Conservation (phyloP, 1,284 basidiomycete genomes). For the Tilletiaria anomala region DNA sequence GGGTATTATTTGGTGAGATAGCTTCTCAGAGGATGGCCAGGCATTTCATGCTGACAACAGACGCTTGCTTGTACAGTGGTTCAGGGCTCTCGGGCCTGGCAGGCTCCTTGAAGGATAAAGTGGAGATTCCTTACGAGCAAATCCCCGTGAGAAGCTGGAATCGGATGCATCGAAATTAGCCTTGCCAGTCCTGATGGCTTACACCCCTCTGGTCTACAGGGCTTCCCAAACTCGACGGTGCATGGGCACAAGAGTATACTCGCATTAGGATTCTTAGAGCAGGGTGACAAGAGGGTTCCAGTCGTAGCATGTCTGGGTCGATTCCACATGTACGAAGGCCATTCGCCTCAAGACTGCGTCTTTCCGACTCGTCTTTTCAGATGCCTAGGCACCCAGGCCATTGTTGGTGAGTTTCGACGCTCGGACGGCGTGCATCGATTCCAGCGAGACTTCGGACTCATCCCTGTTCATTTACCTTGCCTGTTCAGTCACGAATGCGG, state of each 20-base stretch:
- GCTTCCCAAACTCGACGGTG: conserved; percentile 43
- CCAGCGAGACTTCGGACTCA: background rate
- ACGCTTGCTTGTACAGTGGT: conserved; percentile 5
- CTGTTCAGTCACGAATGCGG: conserved; percentile 58
- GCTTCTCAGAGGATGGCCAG: background rate
- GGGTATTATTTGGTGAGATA: too few relatives aligned
- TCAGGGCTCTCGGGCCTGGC: conserved; percentile 19
- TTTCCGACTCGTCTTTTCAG: conserved; percentile 66
- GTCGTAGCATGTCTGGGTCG: conserved; percentile 72
- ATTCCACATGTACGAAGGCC: conserved; percentile 70
- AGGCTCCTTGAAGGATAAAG: conserved; percentile 7
- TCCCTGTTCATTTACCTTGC: background rate
- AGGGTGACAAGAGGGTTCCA: conserved; percentile 46
- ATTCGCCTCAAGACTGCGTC: conserved; percentile 46
- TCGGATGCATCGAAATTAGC: background rate
- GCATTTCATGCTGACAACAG: background rate
- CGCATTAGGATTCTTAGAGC: conserved; percentile 55
- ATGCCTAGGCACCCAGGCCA: conserved; percentile 53
- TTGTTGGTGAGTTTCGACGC: conserved; percentile 43
- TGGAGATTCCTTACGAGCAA: conserved; percentile 16
- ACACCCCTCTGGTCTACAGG: background rate
- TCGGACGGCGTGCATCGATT: background rate
- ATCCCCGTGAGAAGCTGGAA: conserved; percentile 11
- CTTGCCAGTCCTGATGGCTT: background rate
- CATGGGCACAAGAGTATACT: conserved; percentile 59